Conservation (phyloP, 345 rosid species). For the Citrus medica region DNA sequence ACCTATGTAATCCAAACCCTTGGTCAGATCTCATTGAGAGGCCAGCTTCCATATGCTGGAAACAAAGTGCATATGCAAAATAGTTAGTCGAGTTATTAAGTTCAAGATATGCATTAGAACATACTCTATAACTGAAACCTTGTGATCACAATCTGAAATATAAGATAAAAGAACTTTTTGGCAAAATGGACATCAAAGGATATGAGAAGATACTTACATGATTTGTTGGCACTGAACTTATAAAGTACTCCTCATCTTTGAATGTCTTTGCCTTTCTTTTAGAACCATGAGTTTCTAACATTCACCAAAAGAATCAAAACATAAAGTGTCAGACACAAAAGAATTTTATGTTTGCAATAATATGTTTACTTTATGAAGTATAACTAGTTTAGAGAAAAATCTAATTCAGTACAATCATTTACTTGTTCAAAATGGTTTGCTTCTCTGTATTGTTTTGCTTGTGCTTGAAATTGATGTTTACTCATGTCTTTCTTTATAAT, state of each 20-base stretch:
- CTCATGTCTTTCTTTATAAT: background rate
- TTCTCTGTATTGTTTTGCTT: background rate
- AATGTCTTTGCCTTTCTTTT: slow-evolving; percentile 74
- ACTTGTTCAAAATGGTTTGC: background rate
- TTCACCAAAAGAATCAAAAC: slow-evolving; percentile 6
- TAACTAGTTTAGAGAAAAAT: background rate
- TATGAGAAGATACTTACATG: slow-evolving; percentile 47
- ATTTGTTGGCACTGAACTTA: slow-evolving; percentile 82
- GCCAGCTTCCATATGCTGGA: slow-evolving; percentile 84
- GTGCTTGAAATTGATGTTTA: background rate
- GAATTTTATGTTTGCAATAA: slow-evolving; percentile 2
- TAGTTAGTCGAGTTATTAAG: slow-evolving; percentile 14
- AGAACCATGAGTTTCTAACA: slow-evolving; percentile 38
- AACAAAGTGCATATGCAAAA: slow-evolving; percentile 20
- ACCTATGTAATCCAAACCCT: slow-evolving; percentile 89
- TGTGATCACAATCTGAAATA: slow-evolving; percentile 4
- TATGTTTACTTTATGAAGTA: background rate
- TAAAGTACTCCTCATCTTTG: slow-evolving; percentile 85
- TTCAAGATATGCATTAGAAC: background rate
- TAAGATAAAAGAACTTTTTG: background rate
- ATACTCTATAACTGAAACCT: background rate
- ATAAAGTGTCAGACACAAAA: slow-evolving; percentile 12
- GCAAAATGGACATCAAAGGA: background rate
- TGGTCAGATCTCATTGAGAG: slow-evolving; percentile 68
- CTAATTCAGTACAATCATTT: background rate